Evolutionary conservation across 176 grass and related monocot species (phyloP).

Genomic region (Poa pratensis): DNA sequence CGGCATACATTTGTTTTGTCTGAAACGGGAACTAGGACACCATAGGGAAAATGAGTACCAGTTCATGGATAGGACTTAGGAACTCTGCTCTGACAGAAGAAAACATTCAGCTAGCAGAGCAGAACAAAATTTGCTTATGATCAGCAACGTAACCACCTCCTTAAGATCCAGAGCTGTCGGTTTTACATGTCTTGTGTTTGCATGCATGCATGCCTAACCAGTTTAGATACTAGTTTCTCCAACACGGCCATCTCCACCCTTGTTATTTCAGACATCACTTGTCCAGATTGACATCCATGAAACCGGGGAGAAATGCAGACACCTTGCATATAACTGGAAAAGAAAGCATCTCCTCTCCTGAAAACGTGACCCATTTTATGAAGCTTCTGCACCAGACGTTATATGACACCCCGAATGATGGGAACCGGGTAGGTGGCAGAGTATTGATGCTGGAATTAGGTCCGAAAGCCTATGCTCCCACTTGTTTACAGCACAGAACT

Average conservation of each 20-base stretch:
- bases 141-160: neutral
- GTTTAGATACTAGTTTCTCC: neutral
- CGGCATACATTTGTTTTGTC: neutral
- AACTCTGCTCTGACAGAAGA: neutral
- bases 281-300: neutral
- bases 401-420: neutral
- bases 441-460: conserved; percentile 46
- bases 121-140: neutral
- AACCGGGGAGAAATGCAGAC: neutral
- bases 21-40: neutral
- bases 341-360: neutral
- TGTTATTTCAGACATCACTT: neutral
- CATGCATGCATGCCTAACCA: conserved; percentile 13
- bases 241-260: neutral
- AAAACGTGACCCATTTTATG: neutral
- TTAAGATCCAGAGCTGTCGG: neutral
- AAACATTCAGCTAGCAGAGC: neutral
- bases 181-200: neutral
- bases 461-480: neutral
- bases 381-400: neutral
- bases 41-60: neutral
- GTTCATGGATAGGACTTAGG: neutral
- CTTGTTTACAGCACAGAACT: neutral
- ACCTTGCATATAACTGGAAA: neutral
- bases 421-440: conserved; percentile 9